phyloP scores from a whole-genome alignment of 2,329 filamentous ascomycete species.

The Fusarium sp. region DNA sequence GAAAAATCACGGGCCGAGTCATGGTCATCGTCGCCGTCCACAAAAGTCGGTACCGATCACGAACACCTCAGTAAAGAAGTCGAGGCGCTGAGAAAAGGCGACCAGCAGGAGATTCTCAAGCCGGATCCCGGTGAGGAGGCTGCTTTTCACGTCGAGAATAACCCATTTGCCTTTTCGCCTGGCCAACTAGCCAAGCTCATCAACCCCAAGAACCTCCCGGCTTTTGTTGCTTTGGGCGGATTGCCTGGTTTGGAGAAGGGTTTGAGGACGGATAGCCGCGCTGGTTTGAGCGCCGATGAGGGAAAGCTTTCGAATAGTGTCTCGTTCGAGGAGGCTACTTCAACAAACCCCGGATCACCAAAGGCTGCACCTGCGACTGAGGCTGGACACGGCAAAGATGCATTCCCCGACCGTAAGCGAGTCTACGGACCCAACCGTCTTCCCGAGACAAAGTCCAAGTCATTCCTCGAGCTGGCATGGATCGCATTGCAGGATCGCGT shows the following conservation, averaged over 20 bases:
- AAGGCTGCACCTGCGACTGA: constrained; percentile 10
- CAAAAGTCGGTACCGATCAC: constrained; percentile 40
- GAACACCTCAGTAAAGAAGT: constrained; percentile 28
- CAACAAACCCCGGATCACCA: constrained; percentile 4
- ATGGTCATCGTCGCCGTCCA: constrained; percentile 38
- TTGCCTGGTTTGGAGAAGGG: constrained; percentile 80
- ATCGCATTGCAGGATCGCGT: constrained; percentile 76
- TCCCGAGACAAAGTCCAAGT: constrained; percentile 72
- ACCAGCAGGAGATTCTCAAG: constrained; percentile 59
- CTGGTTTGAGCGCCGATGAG: constrained; percentile 83
- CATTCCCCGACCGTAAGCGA: constrained; percentile 35
- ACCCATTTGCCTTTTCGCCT: constrained; percentile 84
- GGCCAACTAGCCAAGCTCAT: constrained; percentile 85
- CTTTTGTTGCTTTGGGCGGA: constrained; percentile 83
- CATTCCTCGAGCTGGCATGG: constrained; percentile 73
- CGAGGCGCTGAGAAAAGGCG: constrained; percentile 36
- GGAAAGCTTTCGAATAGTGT: constrained; percentile 70
- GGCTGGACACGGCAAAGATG: constrained; percentile 16
- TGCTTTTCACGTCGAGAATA: constrained; percentile 78
- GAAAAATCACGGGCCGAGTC: constrained; percentile 33
- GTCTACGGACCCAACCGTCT: constrained; percentile 62
- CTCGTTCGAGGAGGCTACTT: constrained; percentile 74
- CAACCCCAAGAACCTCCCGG: constrained; percentile 85
- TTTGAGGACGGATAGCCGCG: constrained; percentile 75
- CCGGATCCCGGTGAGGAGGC: constrained; percentile 79